Base-by-base conservation (phyloP, 2,329 filamentous ascomycete genomes). In the Sphaceloma murrayae region DNA sequence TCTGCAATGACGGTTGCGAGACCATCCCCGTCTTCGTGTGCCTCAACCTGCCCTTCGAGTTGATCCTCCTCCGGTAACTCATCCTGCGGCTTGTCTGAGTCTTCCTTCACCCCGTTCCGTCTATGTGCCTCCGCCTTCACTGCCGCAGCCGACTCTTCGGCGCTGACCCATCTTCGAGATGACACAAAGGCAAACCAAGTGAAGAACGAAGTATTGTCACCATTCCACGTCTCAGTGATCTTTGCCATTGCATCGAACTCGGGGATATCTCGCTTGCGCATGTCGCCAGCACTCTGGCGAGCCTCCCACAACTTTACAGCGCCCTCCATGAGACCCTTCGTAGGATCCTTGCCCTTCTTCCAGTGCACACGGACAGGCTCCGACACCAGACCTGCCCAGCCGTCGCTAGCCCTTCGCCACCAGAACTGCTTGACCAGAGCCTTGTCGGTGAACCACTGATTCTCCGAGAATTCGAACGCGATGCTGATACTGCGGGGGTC, bases 401-500 rank as follows among this genome's bases (percentile, higher is more conserved):
- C 73, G 58, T 80, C 74, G 59, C 72, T 74, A 48, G 74, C 70
- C 61, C 74, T 74, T 53, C 88, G 79, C 72, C 81, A 86, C 75
- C 81, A 89, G 67, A 96, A 94, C 60, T 83, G 85, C 79, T 96
- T 96, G 67, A 89, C 83, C 38, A 96, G 67, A 44, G 79, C 74
- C 45, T 67, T 72, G 67, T 94, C 74, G 59, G 80, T 74, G 56
- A 96, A 94, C 68, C 80, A 80, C 39, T 86, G 78, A 66, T 96
- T 96, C 51, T 79, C 74, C 48, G 66, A 67, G 64, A 94, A 94
- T 56, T 84, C 79, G 58, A 91, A 86, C 50, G 68, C 78, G 69
- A 94, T 76, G 49, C 73, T 68, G 55, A 96, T 62, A 66, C 80
- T 87, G 61, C 87, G 80, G 16, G 89, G 89, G 58, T 91, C 84